phyloP scores from a whole-genome alignment of 306 rosid genomes.

The Glycyrrhiza uralensis region DNA sequence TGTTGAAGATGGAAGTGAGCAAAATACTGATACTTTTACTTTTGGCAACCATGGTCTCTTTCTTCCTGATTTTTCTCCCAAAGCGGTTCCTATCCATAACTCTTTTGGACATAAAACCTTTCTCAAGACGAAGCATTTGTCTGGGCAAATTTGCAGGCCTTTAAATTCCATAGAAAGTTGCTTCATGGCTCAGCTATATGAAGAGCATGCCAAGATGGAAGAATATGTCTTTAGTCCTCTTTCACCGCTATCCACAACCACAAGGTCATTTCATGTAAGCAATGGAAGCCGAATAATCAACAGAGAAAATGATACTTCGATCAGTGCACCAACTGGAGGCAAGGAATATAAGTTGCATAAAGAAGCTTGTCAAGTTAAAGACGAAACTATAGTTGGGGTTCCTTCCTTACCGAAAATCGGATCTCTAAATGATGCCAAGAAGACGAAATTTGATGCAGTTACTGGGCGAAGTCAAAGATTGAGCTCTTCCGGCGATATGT shows the following conservation, averaged over 20 bases:
- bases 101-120: constrained; percentile 47
- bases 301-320: constrained; percentile 29
- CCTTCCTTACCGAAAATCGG: constrained; percentile 40
- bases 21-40: constrained; percentile 6
- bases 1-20: constrained; percentile 31
- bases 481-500: constrained; percentile 30
- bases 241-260: constrained; percentile 37
- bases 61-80: constrained; percentile 24
- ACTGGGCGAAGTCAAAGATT: constrained; percentile 34
- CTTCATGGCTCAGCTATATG: constrained; percentile 68
- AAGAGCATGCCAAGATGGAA: constrained; percentile 53
- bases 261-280: constrained; percentile 54
- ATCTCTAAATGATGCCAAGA: constrained; percentile 34
- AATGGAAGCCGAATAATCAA: constrained; percentile 63
- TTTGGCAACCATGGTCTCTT: constrained; percentile 26
- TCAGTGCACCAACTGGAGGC: constrained; percentile 29
- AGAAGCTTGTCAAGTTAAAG: constrained; percentile 28
- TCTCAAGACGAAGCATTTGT: constrained; percentile 35
- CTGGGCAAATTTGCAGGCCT: constrained; percentile 40
- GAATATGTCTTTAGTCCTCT: constrained; percentile 46
- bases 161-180: constrained; percentile 76
- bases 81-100: constrained; percentile 33
- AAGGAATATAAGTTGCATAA: constrained; percentile 37
- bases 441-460: constrained; percentile 33
- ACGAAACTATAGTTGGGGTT: constrained; percentile 39